Conservation (phyloP, 148 eudicot genomes). For the Persicaria tinctoria region DNA sequence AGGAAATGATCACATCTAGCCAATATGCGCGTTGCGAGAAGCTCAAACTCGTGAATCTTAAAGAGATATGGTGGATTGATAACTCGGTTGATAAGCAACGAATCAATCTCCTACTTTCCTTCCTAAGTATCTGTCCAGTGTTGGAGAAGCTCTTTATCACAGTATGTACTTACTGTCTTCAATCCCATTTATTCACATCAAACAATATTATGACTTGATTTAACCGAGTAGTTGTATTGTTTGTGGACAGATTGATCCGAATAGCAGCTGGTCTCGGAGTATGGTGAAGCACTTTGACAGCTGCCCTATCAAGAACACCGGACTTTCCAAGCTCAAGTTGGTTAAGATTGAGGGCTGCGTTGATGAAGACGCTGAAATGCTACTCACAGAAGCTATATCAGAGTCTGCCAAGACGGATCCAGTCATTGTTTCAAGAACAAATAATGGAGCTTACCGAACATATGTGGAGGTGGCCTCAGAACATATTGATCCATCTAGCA, state of each 20-base stretch:
- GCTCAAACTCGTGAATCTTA: conserved; percentile 10
- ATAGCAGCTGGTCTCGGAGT: conserved; percentile 3
- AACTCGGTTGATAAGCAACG: not conserved
- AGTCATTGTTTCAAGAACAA: not conserved
- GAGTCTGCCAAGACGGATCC: not conserved
- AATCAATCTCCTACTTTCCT: not conserved
- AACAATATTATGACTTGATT: not conserved
- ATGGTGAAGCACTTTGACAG: not conserved
- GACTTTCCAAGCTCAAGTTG: not conserved
- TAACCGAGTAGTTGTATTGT: not conserved
- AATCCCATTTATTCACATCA: not conserved
- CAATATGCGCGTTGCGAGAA: not conserved
- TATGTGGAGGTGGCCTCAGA: not conserved
- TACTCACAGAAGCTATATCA: not conserved
- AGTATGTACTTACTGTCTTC: not conserved
- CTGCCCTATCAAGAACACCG: not conserved
- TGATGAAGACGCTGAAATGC: conserved; percentile 3
- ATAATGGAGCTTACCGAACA: not conserved
- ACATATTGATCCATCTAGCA: not conserved
- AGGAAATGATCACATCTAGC: not conserved
- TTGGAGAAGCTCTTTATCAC: conserved; percentile 13
- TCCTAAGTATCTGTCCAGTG: conserved; percentile 1
- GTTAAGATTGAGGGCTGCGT: conserved; percentile 10
- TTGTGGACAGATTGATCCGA: conserved; percentile 9
- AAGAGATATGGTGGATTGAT: conserved; percentile 25